A percentile compares a stretch with the other conserved stretches of the same genome.
Conservation (phyloP, 169 alveolate species). For the Plasmodium chabaudi region DNA sequence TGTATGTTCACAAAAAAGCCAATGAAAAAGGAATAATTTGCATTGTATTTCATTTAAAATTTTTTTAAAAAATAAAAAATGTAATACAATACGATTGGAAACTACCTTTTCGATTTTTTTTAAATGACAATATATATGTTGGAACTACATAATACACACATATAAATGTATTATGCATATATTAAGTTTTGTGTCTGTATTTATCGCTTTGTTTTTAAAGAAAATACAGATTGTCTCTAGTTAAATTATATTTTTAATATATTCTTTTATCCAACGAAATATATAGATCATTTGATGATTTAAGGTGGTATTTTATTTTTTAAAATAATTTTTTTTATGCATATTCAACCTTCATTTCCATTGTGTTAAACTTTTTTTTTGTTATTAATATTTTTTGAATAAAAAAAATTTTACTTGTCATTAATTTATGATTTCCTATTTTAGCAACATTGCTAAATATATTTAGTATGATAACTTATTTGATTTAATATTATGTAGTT, state of each 20-base stretch:
- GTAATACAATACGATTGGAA: no score
- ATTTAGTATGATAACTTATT: neutral
- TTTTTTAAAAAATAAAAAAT: no score
- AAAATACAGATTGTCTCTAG: constrained; percentile 25
- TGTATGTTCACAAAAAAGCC: constrained; percentile 37
- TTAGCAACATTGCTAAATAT: constrained; percentile 3
- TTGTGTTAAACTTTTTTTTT: constrained; percentile 4
- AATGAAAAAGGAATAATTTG: neutral
- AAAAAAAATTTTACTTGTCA: neutral
- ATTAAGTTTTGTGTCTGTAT: neutral
- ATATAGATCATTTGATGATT: constrained; percentile 8
- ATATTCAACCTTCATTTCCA: neutral
- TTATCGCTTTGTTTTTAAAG: constrained; percentile 49
- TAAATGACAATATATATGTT: neutral
- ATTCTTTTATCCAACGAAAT: neutral
- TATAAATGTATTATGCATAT: no score
- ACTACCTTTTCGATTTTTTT: neutral
- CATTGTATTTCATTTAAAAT: neutral
- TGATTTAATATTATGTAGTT: neutral
- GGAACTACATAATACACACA: no score
- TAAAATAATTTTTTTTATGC: neutral
- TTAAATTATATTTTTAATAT: neutral
- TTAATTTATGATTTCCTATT: constrained; percentile 4
- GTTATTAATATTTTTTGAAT: constrained; percentile 14
- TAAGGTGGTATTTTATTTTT: neutral